A percentile compares a stretch with the other conserved stretches of the same genome.
Evolutionary conservation across 1,284 basidiomycete species (phyloP).

Genomic region (Tilletia horrida): DNA sequence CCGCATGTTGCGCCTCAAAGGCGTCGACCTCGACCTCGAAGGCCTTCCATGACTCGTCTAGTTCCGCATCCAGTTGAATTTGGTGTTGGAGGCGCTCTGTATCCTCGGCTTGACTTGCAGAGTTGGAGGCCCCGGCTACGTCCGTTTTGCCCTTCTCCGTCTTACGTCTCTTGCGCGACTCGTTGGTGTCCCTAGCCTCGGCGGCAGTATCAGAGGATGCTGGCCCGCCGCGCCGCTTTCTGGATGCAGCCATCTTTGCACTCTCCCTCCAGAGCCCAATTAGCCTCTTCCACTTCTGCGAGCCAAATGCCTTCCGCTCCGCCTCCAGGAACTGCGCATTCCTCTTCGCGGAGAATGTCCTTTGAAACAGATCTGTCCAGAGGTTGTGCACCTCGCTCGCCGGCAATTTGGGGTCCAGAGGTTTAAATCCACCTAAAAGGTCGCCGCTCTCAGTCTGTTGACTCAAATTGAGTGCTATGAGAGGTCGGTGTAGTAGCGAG

Average conservation of each 20-base stretch:
- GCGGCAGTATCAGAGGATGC: neutral
- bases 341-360: slow-evolving; percentile 83
- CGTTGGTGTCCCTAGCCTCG: neutral
- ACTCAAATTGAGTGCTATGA: slow-evolving; percentile 87
- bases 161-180: slow-evolving; percentile 8
- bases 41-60: slow-evolving; percentile 48
- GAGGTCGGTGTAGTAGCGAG: slow-evolving; percentile 69
- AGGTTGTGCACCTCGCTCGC: slow-evolving; percentile 71
- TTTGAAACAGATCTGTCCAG: slow-evolving; percentile 79
- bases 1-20: slow-evolving; percentile 63
- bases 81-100: slow-evolving; percentile 20
- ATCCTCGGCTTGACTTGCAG: neutral
- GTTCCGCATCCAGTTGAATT: slow-evolving; percentile 11
- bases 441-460: slow-evolving; percentile 96
- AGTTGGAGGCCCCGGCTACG: neutral
- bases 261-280: slow-evolving; percentile 82
- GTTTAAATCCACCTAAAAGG: slow-evolving; percentile 90
- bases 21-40: slow-evolving; percentile 72
- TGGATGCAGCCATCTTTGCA: slow-evolving; percentile 58
- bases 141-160: slow-evolving; percentile 1
- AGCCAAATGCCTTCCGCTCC: slow-evolving; percentile 75
- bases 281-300: slow-evolving; percentile 80
- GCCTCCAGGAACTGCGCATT: slow-evolving; percentile 83
- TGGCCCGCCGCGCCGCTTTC: neutral
- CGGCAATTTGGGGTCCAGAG: slow-evolving; percentile 71